phyloP scores from a whole-genome alignment of 768 basidiomycete genomes.

The Leccinum sublutescens region DNA sequence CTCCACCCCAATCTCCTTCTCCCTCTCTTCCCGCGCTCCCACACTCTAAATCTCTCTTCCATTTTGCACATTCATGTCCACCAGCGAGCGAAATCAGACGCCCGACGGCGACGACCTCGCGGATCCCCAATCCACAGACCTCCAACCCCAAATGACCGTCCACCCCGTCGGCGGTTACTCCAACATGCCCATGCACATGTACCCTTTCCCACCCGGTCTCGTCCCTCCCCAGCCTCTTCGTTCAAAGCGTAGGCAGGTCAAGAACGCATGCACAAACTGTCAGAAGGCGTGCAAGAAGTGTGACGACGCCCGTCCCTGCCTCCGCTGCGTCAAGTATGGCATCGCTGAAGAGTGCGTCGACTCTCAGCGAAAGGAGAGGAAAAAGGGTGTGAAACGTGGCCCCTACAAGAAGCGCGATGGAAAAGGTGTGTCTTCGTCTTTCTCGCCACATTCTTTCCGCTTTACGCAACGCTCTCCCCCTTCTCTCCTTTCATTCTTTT shows the following conservation, averaged over 20 bases:
- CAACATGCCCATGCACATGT: slow-evolving; percentile 65
- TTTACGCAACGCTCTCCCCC: slow-evolving; percentile 14
- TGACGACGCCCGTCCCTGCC: slow-evolving; percentile 88
- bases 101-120: slow-evolving; percentile 41
- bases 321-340: slow-evolving; percentile 90
- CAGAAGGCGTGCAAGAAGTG: slow-evolving; percentile 93
- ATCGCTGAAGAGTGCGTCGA: slow-evolving; percentile 84
- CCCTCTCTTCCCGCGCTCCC: slow-evolving; percentile 33
- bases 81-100: slow-evolving; percentile 40
- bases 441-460: slow-evolving; percentile 23
- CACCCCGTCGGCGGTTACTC: slow-evolving; percentile 50
- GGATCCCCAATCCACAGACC: slow-evolving; percentile 33
- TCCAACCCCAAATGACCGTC: slow-evolving; percentile 50
- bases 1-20: slow-evolving; percentile 22
- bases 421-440: slow-evolving; percentile 60
- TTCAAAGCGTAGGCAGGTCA: slow-evolving; percentile 83
- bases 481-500: slow-evolving; percentile 24
- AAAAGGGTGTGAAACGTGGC: slow-evolving; percentile 82
- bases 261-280: slow-evolving; percentile 89
- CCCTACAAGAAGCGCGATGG: slow-evolving; percentile 96
- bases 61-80: slow-evolving; percentile 35
- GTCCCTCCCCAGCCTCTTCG: slow-evolving; percentile 50
- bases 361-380: slow-evolving; percentile 89
- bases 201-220: slow-evolving; percentile 57
- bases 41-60: slow-evolving; percentile 18